Evolutionary conservation across 78 protist genomes (phyloP), one percentile per base, ranked within the genome.

Genomic region (Anaeramoeba flamelloides): DNA sequence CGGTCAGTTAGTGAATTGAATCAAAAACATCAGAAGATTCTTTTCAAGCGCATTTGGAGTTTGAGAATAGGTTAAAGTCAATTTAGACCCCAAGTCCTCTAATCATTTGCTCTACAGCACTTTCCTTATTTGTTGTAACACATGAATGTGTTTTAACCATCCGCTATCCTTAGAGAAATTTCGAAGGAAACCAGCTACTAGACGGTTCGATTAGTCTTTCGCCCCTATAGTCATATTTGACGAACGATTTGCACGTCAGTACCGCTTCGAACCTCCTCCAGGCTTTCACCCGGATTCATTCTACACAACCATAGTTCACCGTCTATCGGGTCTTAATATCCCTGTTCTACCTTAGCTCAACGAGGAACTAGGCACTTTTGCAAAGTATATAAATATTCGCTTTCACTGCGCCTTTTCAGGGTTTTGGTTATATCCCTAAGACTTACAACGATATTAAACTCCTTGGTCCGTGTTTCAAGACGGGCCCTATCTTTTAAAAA

Each of bases 401-500:
- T 85, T 87, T 87, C 91, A 86, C 83, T 90, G 17, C 86, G 90
- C 90, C 30, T 40, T 69, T 1, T 3, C 39, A 77, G 81, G 82
- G 31, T 89, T 83, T 31, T 1, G 41, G n/a, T n/a, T n/a, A n/a
- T n/a, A 75, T 80, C 91, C 77, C 76, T 31, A 77, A 53, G 33
- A 85, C 91, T 91, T 88, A 92, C 92, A 74, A 82, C 80, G 31
- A 74, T 87, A 87, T 86, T 84, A 87, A 90, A 89, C 94, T 91
- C 94, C 94, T 91, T 91, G 94, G 88, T 91, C 94, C 94, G 92
- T 91, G 94, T 91, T 91, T 91, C 92, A 89, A 91, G 94, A 91
- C 94, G 94, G 94, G 90, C 65, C 91, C 80, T 37, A 85, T 74
- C 76, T 38, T 39, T n/a, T 76, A 34, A 26, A 81, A 31, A 39